Conservation (phyloP, 1,284 basidiomycete genomes). For the Boletus smithii region DNA sequence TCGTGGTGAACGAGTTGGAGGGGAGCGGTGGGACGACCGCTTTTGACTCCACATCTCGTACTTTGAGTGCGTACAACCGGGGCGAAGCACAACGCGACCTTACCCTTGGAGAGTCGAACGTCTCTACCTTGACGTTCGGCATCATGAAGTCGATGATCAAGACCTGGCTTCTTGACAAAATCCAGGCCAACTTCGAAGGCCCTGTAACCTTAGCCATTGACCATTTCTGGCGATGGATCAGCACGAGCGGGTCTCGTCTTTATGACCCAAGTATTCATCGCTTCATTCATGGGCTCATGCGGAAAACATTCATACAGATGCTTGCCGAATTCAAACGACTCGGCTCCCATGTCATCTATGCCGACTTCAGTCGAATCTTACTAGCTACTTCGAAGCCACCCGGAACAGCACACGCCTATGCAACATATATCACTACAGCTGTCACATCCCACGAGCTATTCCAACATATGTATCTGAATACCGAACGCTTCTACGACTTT, state of each 20-base stretch:
- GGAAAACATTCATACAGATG: slow-evolving; percentile 96
- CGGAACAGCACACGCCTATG: slow-evolving; percentile 92
- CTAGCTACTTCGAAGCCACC: slow-evolving; percentile 95
- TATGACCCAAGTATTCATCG: slow-evolving; percentile 93
- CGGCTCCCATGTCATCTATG: slow-evolving; percentile 91
- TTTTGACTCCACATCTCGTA: slow-evolving; percentile 91
- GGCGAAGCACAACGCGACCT: slow-evolving; percentile 76
- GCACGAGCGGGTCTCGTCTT: slow-evolving; percentile 79
- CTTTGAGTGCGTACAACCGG: slow-evolving; percentile 85
- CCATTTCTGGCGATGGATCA: slow-evolving; percentile 98
- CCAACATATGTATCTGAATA: slow-evolving; percentile 86
- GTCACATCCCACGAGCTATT: slow-evolving; percentile 95
- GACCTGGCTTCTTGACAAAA: slow-evolving; percentile 88
- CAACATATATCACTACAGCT: slow-evolving; percentile 90
- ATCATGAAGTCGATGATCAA: slow-evolving; percentile 90
- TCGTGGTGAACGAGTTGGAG: slow-evolving; percentile 95
- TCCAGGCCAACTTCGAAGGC: slow-evolving; percentile 59
- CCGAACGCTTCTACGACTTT: slow-evolving; percentile 92
- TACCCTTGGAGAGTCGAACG: slow-evolving; percentile 85
- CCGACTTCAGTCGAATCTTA: slow-evolving; percentile 90
- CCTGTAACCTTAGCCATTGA: slow-evolving; percentile 71
- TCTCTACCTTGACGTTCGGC: slow-evolving; percentile 88
- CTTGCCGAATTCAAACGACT: slow-evolving; percentile 96
- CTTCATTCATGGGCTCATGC: slow-evolving; percentile 95
- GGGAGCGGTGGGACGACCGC: slow-evolving; percentile 90